Conservation (phyloP, 331 rosid genomes). For the Rhamnella rubrinervis region DNA sequence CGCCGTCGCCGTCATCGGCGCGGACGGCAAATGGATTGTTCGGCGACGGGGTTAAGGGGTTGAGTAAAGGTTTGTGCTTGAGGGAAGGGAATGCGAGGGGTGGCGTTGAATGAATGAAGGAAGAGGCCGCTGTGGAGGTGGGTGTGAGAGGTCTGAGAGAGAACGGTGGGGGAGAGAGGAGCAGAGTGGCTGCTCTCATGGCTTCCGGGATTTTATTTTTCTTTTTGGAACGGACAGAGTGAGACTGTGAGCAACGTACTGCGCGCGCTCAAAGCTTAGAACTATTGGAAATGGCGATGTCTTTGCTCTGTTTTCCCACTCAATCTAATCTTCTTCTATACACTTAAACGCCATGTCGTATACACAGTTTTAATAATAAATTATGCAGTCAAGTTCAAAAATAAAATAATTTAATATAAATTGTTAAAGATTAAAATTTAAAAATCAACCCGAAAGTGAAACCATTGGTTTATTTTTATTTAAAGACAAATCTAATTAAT, state of each 20-base stretch:
- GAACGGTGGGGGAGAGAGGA: constrained; percentile 18
- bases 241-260: not conserved
- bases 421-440: too few species aligned
- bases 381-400: too few species aligned
- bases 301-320: not conserved
- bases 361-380: too few species aligned
- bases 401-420: too few species aligned
- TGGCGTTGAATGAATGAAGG: constrained; percentile 26
- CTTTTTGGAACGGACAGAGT: constrained; percentile 12
- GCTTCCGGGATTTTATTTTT: constrained; percentile 5
- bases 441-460: too few species aligned
- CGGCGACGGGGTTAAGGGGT: constrained; percentile 15
- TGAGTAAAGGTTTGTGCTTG: constrained; percentile 28
- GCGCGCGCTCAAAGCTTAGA: not conserved
- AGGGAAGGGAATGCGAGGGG: constrained; percentile 26
- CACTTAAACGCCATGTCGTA: too few species aligned
- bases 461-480: too few species aligned
- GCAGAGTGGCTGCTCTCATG: constrained; percentile 27
- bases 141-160: constrained; percentile 24
- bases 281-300: not conserved
- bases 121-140: constrained; percentile 21
- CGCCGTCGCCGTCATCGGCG: constrained; percentile 72
- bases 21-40: constrained; percentile 55
- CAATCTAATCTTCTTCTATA: too few species aligned
- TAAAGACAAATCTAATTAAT: too few species aligned